Base-by-base conservation (phyloP, 2,329 filamentous ascomycete species). In the Trichophyton mentagrophytes region DNA sequence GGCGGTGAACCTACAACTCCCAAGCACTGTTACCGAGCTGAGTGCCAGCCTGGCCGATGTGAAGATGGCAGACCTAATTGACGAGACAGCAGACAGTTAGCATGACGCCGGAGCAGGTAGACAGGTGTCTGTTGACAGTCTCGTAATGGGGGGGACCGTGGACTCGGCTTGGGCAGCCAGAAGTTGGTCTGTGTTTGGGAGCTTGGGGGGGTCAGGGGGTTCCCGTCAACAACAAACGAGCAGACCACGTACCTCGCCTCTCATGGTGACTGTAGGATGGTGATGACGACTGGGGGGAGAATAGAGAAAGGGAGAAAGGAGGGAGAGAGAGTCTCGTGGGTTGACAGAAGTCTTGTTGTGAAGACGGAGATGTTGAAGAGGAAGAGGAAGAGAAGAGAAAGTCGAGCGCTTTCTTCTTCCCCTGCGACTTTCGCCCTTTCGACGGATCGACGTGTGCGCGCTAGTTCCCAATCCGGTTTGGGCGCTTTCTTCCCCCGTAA, bases 1-100 rank as follows among this genome's bases (percentile, higher is more conserved):
- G 65, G 63, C 62, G 61, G 59, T 65, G 65, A 62, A 72, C 82
- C 66, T 81, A 86, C 84, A 86, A 78, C 74, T 86, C 83, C 84
- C 84, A 86, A 67, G 83, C 84, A 69, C 80, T 82, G 76, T 86
- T 86, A 68, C 84, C 84, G 62, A 86, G 80, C 78, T 86, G 84
- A 60, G 78, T 80, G 72, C 84, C 84, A 73, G 84, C 84, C 76
- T 86, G 84, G 73, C 84, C 84, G 72, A 86, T 83, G 72, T 86
- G 83, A 68, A 86, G 75, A 74, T 86, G 84, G 71, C 80, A 81
- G 72, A 86, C 80, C 83, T 86, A 66, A 59, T 44, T 59, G 3
- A 51, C 58, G 60, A 58, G 33, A 38, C 33, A 33, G 17, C 42
- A 33, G 33, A 38, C 25, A 47, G n/a, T n/a, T 40, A 58, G 63